Conservation (phyloP, 2,329 filamentous ascomycete species). For the Cercospora canescens region DNA sequence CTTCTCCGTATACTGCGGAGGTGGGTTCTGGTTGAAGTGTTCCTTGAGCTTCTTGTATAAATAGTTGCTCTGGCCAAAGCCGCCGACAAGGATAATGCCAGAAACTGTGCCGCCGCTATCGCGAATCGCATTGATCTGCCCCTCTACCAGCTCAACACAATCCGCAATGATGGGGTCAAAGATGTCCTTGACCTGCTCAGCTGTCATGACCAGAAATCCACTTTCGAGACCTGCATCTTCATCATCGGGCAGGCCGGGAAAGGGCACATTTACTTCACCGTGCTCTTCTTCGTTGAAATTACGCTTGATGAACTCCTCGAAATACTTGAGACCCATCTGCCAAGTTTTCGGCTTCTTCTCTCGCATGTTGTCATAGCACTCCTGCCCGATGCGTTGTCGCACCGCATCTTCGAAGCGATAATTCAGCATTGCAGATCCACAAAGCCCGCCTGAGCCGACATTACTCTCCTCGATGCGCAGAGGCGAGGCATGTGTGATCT, state of each 20-base stretch:
- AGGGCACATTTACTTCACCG: constrained; percentile 71
- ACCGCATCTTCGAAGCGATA: constrained; percentile 80
- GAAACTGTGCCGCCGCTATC: constrained; percentile 43
- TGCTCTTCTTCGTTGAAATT: constrained; percentile 74
- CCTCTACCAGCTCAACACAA: constrained; percentile 56
- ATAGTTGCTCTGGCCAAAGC: constrained; percentile 73
- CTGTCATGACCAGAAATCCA: constrained; percentile 73
- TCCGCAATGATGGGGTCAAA: constrained; percentile 68
- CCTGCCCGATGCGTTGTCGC: constrained; percentile 63
- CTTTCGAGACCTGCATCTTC: constrained; percentile 73
- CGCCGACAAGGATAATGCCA: constrained; percentile 79
- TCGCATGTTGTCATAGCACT: constrained; percentile 71
- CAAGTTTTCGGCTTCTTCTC: constrained; percentile 75
- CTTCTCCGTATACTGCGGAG: constrained; percentile 64
- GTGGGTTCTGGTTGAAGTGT: constrained; percentile 59
- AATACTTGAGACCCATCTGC: constrained; percentile 67
- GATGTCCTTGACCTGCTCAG: constrained; percentile 66
- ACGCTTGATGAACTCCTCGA: constrained; percentile 81
- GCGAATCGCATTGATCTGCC: constrained; percentile 45
- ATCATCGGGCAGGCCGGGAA: constrained; percentile 74
- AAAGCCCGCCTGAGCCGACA: constrained; percentile 75
- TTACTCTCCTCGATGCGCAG: constrained; percentile 75
- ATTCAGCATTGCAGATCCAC: constrained; percentile 77
- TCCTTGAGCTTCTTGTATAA: constrained; percentile 69
- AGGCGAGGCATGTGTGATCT: constrained; percentile 71